Conservation (phyloP, 2,329 filamentous ascomycete species). For the Myriosclerotinia curreyana region DNA sequence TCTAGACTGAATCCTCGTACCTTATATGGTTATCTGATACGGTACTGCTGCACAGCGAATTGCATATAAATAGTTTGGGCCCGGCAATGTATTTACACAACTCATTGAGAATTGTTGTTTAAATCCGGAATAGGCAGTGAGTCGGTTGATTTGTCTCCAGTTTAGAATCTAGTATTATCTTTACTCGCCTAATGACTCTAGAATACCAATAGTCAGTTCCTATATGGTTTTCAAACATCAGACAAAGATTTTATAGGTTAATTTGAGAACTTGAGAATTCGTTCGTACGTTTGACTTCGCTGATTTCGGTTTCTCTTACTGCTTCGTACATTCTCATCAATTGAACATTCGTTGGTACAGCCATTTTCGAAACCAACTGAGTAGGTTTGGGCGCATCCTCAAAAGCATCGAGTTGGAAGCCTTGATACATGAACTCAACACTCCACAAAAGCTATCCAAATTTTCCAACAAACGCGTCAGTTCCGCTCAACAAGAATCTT, state of each 20-base stretch:
- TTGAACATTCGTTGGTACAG: no score
- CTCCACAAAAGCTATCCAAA: background rate
- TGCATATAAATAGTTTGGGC: background rate
- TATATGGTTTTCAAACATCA: no score
- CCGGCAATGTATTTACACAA: background rate
- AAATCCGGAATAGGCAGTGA: background rate
- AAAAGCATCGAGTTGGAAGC: background rate
- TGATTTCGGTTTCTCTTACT: background rate
- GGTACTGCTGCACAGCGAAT: background rate
- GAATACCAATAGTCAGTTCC: background rate
- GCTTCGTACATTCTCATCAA: background rate
- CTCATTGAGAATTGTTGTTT: background rate
- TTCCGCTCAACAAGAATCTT: background rate
- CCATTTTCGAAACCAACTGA: background rate
- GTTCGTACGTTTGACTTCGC: background rate
- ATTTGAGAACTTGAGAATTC: background rate
- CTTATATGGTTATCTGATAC: no score
- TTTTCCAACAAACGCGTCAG: no score
- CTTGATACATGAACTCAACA: background rate
- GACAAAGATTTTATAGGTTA: background rate
- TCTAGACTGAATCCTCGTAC: background rate
- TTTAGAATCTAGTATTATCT: background rate
- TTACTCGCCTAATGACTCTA: background rate
- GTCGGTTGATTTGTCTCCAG: background rate
- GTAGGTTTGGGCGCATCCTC: background rate